A percentile compares a stretch with the other conserved stretches of the same genome.
Conservation (phyloP, 176 grass and related monocot genomes). For the Hordeum marinum region DNA sequence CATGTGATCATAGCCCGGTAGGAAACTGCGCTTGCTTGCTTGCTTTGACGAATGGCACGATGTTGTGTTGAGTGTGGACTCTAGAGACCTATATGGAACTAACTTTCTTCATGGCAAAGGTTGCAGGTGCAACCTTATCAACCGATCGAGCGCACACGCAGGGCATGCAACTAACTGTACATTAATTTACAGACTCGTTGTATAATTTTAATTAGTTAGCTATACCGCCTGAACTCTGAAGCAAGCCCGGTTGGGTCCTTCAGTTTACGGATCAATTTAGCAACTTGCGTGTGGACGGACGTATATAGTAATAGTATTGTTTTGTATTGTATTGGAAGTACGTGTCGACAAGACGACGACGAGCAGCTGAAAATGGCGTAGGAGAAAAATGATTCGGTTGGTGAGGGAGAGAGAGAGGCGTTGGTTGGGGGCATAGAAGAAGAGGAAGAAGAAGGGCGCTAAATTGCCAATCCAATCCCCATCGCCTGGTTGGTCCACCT, state of each 20-base stretch:
- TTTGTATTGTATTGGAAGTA: background rate
- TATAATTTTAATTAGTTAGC: background rate
- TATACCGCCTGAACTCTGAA: background rate
- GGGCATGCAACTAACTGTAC: no score
- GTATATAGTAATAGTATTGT: background rate
- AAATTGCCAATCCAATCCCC: background rate
- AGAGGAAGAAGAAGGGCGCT: background rate
- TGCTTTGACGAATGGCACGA: slow-evolving; percentile 19
- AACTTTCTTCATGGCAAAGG: slow-evolving; percentile 4
- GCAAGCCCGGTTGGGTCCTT: background rate
- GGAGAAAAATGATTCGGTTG: slow-evolving; percentile 45
- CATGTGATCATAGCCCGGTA: background rate
- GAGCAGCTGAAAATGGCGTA: slow-evolving; percentile 20
- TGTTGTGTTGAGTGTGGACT: background rate
- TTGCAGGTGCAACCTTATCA: background rate
- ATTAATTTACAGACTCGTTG: background rate
- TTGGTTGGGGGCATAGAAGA: slow-evolving; percentile 30
- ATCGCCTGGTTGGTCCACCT: slow-evolving; percentile 66
- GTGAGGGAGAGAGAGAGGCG: slow-evolving; percentile 35
- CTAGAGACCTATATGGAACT: background rate
- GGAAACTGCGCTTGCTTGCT: background rate
- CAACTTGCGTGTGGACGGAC: slow-evolving; percentile 7
- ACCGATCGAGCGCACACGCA: no score
- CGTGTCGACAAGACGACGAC: background rate
- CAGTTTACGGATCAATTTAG: background rate